Base-by-base conservation (phyloP, 1,139 yeast genomes). In the Candida neerlandica region DNA sequence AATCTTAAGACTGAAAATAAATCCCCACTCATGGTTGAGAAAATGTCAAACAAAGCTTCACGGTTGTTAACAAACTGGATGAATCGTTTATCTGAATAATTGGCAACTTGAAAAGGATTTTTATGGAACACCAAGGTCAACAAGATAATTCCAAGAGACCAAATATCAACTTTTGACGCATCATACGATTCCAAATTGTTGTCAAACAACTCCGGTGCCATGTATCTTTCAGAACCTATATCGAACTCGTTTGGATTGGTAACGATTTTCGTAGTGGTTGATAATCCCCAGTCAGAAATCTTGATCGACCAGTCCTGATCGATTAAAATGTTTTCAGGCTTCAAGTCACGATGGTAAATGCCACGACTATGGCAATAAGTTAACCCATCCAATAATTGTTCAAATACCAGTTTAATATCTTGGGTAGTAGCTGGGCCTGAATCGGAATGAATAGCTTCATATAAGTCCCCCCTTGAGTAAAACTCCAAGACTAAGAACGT, bases 181-280 rank as follows among this genome's bases (percentile, higher is more conserved):
- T 88, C 90, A 66, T 94, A 94, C 43, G 77, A 74, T 40, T 80
- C 81, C 45, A 82, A 73, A 47, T 81, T 77, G 23, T 73, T 67
- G 58, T 86, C 90, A 61, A 87, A 82, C 48, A 92, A 73, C 64
- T 94, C 99, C 0, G 99, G 99, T 0, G 98, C 96, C 99, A 94
- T 94, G 67, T 94, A 94, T 53, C 97, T 77, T 67, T 92, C 97
- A 45, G 94, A 85, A 21, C 99, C 99, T 51, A 92, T 89, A 56
- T 92, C 97, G 65, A 91, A 89, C 61, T 92, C 97, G 45, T 61
- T 64, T 37, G 59, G 63, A 55, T 73, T 65, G 40, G 80, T 70
- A 59, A 91, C 85, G 42, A 70, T 70, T 47, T 72, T 71, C 29
- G 78, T 73, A 15, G 87, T 82, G 2, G 97, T 86, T 2, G 96